Percentiles rank a stretch among this genome's conserved stretches.
These are phyloP conservation scores for Coelastrella sp. DNA, from an alignment of 139 green algal species.

Conservation along the genomic window DNA sequence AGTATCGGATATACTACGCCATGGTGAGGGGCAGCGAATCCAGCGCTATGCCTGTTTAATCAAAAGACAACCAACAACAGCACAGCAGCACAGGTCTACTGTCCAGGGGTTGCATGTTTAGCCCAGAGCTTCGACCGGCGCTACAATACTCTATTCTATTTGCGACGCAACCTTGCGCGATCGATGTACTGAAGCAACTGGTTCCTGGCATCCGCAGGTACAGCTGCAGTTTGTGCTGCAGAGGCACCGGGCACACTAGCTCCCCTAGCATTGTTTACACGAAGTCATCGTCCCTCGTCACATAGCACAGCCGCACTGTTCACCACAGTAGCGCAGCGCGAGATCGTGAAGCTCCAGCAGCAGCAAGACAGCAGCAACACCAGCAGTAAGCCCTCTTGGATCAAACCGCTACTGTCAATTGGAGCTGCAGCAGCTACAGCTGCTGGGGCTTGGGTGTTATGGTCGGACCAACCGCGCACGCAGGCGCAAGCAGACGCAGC, in stretches of 20 bases:
- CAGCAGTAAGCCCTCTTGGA: neutral
- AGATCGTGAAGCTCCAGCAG: constrained; percentile 14
- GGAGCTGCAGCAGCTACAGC: constrained; percentile 8
- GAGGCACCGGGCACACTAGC: neutral
- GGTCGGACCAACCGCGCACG: neutral
- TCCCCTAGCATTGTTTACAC: neutral
- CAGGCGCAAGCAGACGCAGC: constrained; percentile 22
- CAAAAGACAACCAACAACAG: too few relatives aligned
- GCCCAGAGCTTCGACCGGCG: too few relatives aligned
- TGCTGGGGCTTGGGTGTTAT: neutral
- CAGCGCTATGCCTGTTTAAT: too few relatives aligned
- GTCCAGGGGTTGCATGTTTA: too few relatives aligned
- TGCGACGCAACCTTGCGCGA: too few relatives aligned
- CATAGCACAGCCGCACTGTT: neutral
- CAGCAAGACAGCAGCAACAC: neutral
- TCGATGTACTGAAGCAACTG: too few relatives aligned
- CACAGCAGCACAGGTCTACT: too few relatives aligned
- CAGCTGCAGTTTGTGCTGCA: neutral
- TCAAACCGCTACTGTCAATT: neutral
- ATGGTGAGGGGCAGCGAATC: too few relatives aligned
- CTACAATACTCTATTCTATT: too few relatives aligned
- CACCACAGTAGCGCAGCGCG: neutral
- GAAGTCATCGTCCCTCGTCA: neutral
- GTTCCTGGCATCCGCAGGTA: neutral
- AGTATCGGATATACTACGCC: neutral